A percentile compares a stretch with the other conserved stretches of the same genome.
Conservation (phyloP, 441 rosid species). For the Sinapis alba region DNA sequence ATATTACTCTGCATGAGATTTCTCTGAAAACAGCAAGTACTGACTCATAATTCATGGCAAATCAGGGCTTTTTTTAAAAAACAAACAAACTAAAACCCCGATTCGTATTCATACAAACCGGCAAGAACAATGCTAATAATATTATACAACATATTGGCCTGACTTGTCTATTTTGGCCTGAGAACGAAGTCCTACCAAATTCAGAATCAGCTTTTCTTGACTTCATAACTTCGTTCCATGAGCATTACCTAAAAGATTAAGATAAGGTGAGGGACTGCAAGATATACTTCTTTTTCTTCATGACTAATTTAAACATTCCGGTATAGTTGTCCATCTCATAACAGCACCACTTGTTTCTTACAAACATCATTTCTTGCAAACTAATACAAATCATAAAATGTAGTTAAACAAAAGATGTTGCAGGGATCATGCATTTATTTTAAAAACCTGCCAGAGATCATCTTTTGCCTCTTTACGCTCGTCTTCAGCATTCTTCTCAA, state of each 20-base stretch:
- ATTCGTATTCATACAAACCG: neutral
- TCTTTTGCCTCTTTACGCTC: too few species aligned
- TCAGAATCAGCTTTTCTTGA: constrained; percentile 40
- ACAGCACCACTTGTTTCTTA: neutral
- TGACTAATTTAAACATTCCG: neutral
- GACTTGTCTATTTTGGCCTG: constrained; percentile 34
- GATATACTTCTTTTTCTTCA: constrained; percentile 9
- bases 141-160: constrained; percentile 46
- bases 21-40: constrained; percentile 46
- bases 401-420: too few species aligned
- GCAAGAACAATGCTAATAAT: neutral
- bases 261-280: constrained; percentile 16
- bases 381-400: too few species aligned
- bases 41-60: neutral
- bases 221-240: constrained; percentile 41
- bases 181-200: constrained; percentile 31
- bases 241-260: constrained; percentile 50
- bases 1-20: constrained; percentile 63
- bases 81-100: neutral
- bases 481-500: too few species aligned
- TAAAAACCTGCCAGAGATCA: too few species aligned
- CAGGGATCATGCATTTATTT: too few species aligned
- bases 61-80: too few species aligned
- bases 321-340: neutral
- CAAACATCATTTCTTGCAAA: too few species aligned